Conservation (phyloP, 1,284 basidiomycete species). For the Neonothopanus nambi region DNA sequence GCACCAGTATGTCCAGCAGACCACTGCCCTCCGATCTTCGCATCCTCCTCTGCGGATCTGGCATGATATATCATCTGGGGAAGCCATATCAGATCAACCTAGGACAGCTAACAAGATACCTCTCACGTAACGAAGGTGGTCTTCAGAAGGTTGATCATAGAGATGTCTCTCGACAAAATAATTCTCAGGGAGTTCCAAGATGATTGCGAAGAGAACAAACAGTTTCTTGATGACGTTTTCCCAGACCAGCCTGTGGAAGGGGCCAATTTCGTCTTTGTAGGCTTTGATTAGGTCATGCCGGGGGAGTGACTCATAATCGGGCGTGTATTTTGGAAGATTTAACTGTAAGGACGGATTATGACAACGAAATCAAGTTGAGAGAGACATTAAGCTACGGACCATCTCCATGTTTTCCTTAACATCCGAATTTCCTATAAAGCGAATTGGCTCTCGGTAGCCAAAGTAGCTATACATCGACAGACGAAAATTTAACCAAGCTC, state of each 20-base stretch:
- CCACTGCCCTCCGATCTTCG: slow-evolving; percentile 21
- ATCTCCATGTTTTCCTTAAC: slow-evolving; percentile 30
- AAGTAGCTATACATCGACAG: slow-evolving; percentile 20
- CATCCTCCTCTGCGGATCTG: slow-evolving; percentile 23
- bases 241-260: slow-evolving; percentile 25
- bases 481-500: no score
- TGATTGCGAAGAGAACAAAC: slow-evolving; percentile 26
- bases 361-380: background rate
- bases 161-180: slow-evolving; percentile 26
- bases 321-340: slow-evolving; percentile 27
- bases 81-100: background rate
- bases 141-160: slow-evolving; percentile 25
- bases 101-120: background rate
- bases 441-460: slow-evolving; percentile 28
- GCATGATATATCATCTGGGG: slow-evolving; percentile 26
- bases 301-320: slow-evolving; percentile 18
- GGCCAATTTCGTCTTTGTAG: slow-evolving; percentile 23
- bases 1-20: slow-evolving; percentile 24
- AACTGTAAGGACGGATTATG: no score
- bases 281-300: slow-evolving; percentile 22
- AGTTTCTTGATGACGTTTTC: slow-evolving; percentile 24
- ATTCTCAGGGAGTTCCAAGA: slow-evolving; percentile 30
- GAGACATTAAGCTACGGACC: slow-evolving; percentile 8
- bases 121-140: slow-evolving; percentile 28
- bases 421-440: slow-evolving; percentile 22